A percentile compares a stretch with the other conserved stretches of the same genome.
Evolutionary conservation across 768 basidiomycete genomes (phyloP).

Genomic region (Russula dissimulans): DNA sequence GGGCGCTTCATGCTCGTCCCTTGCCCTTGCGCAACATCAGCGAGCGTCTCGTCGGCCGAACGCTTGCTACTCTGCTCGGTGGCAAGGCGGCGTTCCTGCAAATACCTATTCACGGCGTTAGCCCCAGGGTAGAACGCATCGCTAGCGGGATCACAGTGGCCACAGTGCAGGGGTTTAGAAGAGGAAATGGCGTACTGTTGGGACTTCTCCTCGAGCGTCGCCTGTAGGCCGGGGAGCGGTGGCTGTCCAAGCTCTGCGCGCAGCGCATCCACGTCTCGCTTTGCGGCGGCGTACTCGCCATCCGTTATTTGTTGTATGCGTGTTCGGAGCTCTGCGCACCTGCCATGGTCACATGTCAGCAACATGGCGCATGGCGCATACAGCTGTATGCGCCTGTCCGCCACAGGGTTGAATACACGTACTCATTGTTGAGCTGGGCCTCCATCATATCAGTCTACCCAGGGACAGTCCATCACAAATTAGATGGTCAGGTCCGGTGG

Average conservation of each 20-base stretch:
- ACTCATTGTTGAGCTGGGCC: slow-evolving; percentile 62
- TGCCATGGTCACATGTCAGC: slow-evolving; percentile 24
- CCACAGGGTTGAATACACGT: slow-evolving; percentile 17
- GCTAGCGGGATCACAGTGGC: too few species aligned
- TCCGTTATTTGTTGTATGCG: slow-evolving; percentile 64
- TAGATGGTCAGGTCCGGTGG: background rate
- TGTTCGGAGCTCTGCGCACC: slow-evolving; percentile 54
- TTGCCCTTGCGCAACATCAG: slow-evolving; percentile 20
- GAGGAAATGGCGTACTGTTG: slow-evolving; percentile 35
- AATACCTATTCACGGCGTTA: slow-evolving; percentile 20
- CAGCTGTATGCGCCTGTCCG: background rate
- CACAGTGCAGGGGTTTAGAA: too few species aligned
- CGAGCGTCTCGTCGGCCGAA: slow-evolving; percentile 20
- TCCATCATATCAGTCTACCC: slow-evolving; percentile 60
- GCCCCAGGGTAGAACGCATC: too few species aligned
- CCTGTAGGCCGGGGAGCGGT: slow-evolving; percentile 62
- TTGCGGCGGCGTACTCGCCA: slow-evolving; percentile 66
- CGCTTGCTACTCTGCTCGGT: slow-evolving; percentile 22
- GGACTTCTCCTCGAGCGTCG: slow-evolving; percentile 62
- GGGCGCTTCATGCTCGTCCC: slow-evolving; percentile 26
- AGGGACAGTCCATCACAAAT: background rate
- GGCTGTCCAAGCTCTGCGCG: slow-evolving; percentile 69
- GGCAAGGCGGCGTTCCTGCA: slow-evolving; percentile 27
- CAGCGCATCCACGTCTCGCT: slow-evolving; percentile 67
- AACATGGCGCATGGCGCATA: background rate